phyloP scores from a whole-genome alignment of 805 yeast genomes.

The Starmerella lactis-condensi region DNA sequence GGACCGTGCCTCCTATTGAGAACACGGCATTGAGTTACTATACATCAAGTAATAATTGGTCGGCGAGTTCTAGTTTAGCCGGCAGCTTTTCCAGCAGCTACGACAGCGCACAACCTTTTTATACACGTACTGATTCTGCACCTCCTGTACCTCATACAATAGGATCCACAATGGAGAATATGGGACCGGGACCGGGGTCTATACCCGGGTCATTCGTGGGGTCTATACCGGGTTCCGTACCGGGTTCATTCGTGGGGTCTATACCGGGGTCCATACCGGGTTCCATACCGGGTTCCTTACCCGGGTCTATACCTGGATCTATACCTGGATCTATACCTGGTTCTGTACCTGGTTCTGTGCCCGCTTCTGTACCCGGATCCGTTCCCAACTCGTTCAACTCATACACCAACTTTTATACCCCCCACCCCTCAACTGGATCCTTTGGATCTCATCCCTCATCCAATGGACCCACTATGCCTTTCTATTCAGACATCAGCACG shows the following conservation, averaged over 20 bases:
- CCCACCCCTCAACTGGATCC: too few species aligned
- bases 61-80: slow-evolving; percentile 3
- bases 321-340: slow-evolving; percentile 2
- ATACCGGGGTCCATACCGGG: slow-evolving; percentile 3
- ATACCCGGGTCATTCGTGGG: slow-evolving; percentile 8
- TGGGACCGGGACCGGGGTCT: slow-evolving; percentile 7
- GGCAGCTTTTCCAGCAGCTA: slow-evolving; percentile 3
- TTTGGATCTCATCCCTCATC: too few species aligned
- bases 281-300: slow-evolving; percentile 3
- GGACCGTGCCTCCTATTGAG: slow-evolving; percentile 8
- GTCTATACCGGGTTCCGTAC: slow-evolving; percentile 1
- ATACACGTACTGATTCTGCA: too few species aligned
- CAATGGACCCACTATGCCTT: too few species aligned
- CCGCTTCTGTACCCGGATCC: slow-evolving; percentile 1
- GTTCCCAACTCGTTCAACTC: too few species aligned
- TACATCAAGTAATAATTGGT: slow-evolving; percentile 11
- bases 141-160: too few species aligned
- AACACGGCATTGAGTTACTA: slow-evolving; percentile 11
- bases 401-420: too few species aligned
- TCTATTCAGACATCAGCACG: too few species aligned
- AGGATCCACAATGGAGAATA: too few species aligned
- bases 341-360: slow-evolving; percentile 7
- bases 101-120: slow-evolving; percentile 1
- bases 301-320: slow-evolving; percentile 4
- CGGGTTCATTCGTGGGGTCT: slow-evolving; percentile 2